Base-by-base conservation (phyloP, 2,329 filamentous ascomycete species). In the Thelonectria rubi region DNA sequence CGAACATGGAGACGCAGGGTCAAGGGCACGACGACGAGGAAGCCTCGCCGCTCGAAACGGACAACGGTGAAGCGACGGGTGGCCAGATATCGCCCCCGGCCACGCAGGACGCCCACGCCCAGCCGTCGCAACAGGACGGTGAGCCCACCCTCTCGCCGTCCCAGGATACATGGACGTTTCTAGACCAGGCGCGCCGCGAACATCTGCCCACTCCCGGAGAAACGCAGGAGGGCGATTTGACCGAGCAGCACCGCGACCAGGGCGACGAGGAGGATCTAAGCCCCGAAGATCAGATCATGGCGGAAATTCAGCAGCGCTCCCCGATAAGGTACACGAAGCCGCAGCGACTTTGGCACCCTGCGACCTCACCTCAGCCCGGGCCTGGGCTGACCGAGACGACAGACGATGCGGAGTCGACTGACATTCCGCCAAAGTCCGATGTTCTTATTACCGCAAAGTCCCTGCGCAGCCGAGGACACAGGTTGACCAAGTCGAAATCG, bases 251-350 rank as follows among this genome's bases (percentile, higher is more conserved):
- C 34, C 49, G 62, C 39, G 47, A 48, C 3, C 52, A 62, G 37
- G 64, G 42, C 17, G 64, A 66, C 2, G 69, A 69, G 34, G 65
- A 67, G 40, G 69, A 75, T 40, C 54, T 68, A 39, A 68, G 55
- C 17, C 70, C 65, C 42, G 67, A 72, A 30, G 65, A 72, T 59
- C 73, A 74, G 65, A 69, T 74, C 56, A 74, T 74, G 68, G 63
- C 66, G 30, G 73, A 74, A 60, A 70, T 70, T 30, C 51, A 72
- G 32, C 72, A 74, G 46, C 69, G 70, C 30, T 70, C 72, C 54
- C 70, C 72, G 2, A 48, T 52, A 21, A 64, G 50, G 24, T 50
- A 45, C 15, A 51, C 48, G 15, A 56, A 37, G 50, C 18, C 37
- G 49, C 45, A 49, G 20, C 45, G 53, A 34, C 42, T 51, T 49